These are phyloP conservation scores for Acanthamoeba divionensis DNA, from an alignment of 208 protist genomes.

Conservation along the genomic window DNA sequence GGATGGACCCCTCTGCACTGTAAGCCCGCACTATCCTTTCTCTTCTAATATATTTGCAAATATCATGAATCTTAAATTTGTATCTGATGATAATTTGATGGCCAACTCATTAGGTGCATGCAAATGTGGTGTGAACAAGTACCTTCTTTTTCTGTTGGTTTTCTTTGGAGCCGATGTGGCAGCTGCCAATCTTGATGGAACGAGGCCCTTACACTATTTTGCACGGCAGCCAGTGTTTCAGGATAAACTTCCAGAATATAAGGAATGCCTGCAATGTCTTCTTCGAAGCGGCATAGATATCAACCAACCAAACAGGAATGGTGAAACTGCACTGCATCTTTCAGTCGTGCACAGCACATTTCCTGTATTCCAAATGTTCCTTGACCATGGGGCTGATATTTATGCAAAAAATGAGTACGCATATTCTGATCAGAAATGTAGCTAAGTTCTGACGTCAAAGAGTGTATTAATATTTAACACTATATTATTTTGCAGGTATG, in stretches of 20 bases:
- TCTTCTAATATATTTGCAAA: no score
- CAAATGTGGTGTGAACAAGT: not conserved
- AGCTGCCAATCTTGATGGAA: not conserved
- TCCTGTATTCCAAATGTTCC: not conserved
- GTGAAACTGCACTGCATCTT: conserved; percentile 29
- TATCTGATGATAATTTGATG: no score
- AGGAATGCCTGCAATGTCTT: not conserved
- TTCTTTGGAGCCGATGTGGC: not conserved
- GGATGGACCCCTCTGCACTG: not conserved
- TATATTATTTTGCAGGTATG: not conserved
- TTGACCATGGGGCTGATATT: not conserved
- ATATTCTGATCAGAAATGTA: not conserved
- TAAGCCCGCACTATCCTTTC: not conserved
- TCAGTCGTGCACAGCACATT: not conserved
- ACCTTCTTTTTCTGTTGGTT: not conserved
- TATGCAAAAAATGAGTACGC: not conserved
- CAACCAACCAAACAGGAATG: conserved; percentile 53
- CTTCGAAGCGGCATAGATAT: not conserved
- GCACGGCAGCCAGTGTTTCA: not conserved
- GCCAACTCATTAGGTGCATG: not conserved
- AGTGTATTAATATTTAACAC: no score
- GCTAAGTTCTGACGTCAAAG: not conserved
- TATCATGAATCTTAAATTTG: no score
- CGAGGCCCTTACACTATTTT: conserved; percentile 25
- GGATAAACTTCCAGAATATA: not conserved